Evolutionary conservation across 140 eudicot species (phyloP), one percentile per base, ranked within the genome.

Genomic region (Bidens hawaiensis): DNA sequence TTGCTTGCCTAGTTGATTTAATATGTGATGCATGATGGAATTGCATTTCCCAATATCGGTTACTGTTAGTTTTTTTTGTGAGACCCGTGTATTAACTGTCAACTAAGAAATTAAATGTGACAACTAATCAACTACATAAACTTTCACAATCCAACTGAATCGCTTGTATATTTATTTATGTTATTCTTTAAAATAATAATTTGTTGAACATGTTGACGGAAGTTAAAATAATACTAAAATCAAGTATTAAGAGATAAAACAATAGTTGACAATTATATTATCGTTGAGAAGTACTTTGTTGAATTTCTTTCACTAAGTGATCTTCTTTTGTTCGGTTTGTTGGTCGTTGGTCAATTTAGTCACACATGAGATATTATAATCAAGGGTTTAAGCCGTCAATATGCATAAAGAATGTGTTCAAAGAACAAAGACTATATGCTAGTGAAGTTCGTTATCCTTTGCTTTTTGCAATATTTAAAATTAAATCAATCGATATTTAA

Each of bases 211-310:
- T n/a, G n/a, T n/a, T 30, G 34, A 30, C 7, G 5, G 7, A 4
- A 30, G 4, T 30, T 30, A 30, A 30, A 30, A 15, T 43, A 15
- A 41, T 14, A 14, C 17, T 45, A 45, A n/a, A 19, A 17, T 19
- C 54, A 48, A 48, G 7, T 8, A 11, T 22, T 9, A n/a, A n/a
- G n/a, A 15, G 15, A 15, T 45, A 15, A 22, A 42, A 42, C 31
- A 50, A 50, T 60, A 24, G 19, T 15, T 65, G n/a, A 17, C 23
- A 15, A 23, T 34, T 36, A 22, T 53, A 6, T 25, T 14, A 46
- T 26, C 18, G 15, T 59, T 21, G 28, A 46, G 77, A 45, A 53
- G 77, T 45, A 15, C 41, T 72, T 52, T 72, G 77, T 72, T 63
- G 77, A 72, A 63, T 72, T 19, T 52, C 18, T 12, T 52, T 5